phyloP scores from a whole-genome alignment of 495 filamentous ascomycete genomes.

The Podospora tetraspora region DNA sequence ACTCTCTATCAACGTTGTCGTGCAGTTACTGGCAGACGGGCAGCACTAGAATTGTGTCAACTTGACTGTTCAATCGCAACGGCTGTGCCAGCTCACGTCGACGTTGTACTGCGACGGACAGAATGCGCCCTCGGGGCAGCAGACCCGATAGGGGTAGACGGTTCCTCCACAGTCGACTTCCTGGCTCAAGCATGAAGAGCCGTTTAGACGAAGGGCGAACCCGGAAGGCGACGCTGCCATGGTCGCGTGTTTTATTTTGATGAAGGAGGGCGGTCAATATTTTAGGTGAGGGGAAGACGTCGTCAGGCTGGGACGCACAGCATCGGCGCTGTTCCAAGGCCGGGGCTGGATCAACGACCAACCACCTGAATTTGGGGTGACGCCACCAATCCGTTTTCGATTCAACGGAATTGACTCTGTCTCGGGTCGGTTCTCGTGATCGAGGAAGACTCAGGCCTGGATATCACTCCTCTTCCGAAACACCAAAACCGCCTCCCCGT shows the following conservation, averaged over 20 bases:
- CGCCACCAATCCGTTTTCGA: not conserved
- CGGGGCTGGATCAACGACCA: not conserved
- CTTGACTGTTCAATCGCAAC: not conserved
- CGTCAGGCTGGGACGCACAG: not conserved
- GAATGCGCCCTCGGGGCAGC: constrained; percentile 5
- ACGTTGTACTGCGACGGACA: constrained; percentile 8
- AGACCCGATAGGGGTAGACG: not conserved
- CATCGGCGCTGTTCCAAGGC: not conserved
- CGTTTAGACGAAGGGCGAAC: constrained; percentile 6
- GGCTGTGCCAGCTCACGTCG: not conserved
- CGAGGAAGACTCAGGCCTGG: not conserved
- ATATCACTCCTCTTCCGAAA: constrained; percentile 11
- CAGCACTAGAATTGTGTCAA: not conserved
- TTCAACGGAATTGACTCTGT: not conserved
- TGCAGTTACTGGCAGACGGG: constrained; percentile 5
- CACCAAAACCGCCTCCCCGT: constrained; percentile 20
- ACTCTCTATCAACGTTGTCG: not conserved
- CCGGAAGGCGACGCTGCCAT: constrained; percentile 7
- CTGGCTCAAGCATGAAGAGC: constrained; percentile 2
- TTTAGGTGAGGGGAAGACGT: not conserved
- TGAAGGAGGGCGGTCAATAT: not conserved
- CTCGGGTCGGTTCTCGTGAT: not conserved
- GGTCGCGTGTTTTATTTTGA: not conserved
- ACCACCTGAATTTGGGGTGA: not conserved
- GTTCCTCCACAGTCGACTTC: constrained; percentile 4